A percentile compares a stretch with the other conserved stretches of the same genome.
These are phyloP conservation scores for Morella rubra DNA, from an alignment of 306 rosid species.

Conservation along the genomic window DNA sequence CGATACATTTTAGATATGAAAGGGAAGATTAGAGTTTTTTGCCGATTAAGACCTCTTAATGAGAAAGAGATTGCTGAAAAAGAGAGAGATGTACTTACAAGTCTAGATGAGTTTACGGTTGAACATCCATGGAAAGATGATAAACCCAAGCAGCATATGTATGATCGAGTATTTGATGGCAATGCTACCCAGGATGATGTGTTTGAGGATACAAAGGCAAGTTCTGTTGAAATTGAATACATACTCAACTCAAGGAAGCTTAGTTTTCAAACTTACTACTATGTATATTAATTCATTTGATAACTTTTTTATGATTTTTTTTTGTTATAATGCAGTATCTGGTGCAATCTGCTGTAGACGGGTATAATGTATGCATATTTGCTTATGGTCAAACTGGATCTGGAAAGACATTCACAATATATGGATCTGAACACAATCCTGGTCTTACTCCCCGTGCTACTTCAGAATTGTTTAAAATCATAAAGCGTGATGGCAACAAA, in stretches of 20 bases:
- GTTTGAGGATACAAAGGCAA: constrained; percentile 93
- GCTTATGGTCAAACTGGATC: constrained; percentile 98
- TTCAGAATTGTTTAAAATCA: constrained; percentile 66
- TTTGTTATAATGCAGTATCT: constrained; percentile 60
- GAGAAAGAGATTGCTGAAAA: constrained; percentile 66
- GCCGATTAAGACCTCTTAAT: constrained; percentile 79
- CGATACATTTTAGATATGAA: constrained; percentile 76
- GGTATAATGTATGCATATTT: constrained; percentile 88
- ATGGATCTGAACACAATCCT: constrained; percentile 72
- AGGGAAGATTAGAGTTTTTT: constrained; percentile 94
- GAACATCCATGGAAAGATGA: constrained; percentile 96
- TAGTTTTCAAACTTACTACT: neutral
- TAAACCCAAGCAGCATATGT: constrained; percentile 70
- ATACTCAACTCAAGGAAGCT: constrained; percentile 7
- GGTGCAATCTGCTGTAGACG: constrained; percentile 91
- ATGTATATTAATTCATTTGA: neutral
- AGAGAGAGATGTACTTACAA: constrained; percentile 47
- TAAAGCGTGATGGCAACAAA: constrained; percentile 67
- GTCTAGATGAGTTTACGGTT: constrained; percentile 75
- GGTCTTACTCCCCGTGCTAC: constrained; percentile 88
- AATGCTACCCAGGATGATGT: constrained; percentile 72
- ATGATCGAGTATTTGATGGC: constrained; percentile 80
- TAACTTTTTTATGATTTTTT: neutral
- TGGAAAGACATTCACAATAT: constrained; percentile 87
- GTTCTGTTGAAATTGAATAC: constrained; percentile 31